Percentiles rank a stretch among this genome's conserved stretches.
Conservation (phyloP, 164 flowering plant species). For the Litsea cubeba region DNA sequence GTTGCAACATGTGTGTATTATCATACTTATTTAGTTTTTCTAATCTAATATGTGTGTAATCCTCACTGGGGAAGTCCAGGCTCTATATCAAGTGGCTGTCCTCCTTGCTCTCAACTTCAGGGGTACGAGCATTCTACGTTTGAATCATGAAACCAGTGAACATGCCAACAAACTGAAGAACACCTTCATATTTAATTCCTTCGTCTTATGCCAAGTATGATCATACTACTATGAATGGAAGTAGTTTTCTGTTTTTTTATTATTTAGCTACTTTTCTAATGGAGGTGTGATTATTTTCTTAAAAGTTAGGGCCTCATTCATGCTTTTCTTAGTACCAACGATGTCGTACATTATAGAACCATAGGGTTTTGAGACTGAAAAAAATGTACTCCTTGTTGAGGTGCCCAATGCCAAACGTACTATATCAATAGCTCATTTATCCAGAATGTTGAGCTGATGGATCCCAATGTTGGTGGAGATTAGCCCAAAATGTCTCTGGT, state of each 20-base stretch:
- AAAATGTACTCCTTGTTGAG: too few species aligned
- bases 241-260: not conserved
- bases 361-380: too few species aligned
- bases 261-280: not conserved
- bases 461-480: too few species aligned
- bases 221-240: not conserved
- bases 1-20: too few species aligned
- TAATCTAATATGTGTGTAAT: not conserved
- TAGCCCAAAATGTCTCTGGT: too few species aligned
- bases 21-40: too few species aligned
- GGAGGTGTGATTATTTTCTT: not conserved
- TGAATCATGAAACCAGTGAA: constrained; percentile 21
- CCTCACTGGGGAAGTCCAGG: constrained; percentile 35
- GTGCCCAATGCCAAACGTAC: too few species aligned
- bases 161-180: constrained; percentile 59
- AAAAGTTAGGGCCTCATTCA: not conserved
- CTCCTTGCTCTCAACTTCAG: constrained; percentile 64
- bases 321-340: not conserved
- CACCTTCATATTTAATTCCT: constrained; percentile 82
- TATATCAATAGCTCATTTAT: too few species aligned
- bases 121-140: constrained; percentile 44
- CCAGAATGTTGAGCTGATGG: too few species aligned
- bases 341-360: too few species aligned
- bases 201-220: constrained; percentile 86
- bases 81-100: constrained; percentile 76